Conservation (phyloP, 1,284 basidiomycete genomes). For the Fomes fomentarius region DNA sequence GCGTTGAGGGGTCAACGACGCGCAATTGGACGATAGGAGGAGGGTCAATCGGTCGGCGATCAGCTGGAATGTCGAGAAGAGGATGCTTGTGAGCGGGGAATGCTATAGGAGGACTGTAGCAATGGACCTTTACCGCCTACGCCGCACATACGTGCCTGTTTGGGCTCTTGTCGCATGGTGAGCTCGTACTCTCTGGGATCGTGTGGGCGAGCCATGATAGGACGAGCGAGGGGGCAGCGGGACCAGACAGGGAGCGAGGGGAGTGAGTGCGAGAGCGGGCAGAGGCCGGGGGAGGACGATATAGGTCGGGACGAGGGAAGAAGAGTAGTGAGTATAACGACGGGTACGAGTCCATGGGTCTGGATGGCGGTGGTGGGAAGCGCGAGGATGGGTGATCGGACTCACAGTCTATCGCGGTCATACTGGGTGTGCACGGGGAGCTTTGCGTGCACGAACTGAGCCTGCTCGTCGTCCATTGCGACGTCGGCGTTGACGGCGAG, state of each 20-base stretch:
- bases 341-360: constrained; percentile 24
- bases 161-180: constrained; percentile 85
- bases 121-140: constrained; percentile 80
- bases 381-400: constrained; percentile 19
- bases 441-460: constrained; percentile 36
- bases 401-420: constrained; percentile 38
- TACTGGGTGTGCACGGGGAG: constrained; percentile 34
- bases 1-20: constrained; percentile 74
- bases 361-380: constrained; percentile 26
- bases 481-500: constrained; percentile 7
- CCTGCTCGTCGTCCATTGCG: constrained; percentile 37
- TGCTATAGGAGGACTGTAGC: constrained; percentile 11
- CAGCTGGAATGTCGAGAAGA: constrained; percentile 53
- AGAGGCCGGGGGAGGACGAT: constrained; percentile 10
- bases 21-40: constrained; percentile 95
- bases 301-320: constrained; percentile 22
- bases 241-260: neutral
- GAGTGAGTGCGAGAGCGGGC: constrained; percentile 6
- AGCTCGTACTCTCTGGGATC: constrained; percentile 79
- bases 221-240: neutral
- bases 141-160: constrained; percentile 91
- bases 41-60: constrained; percentile 93
- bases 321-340: constrained; percentile 21
- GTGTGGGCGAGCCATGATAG: constrained; percentile 26
- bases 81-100: constrained; percentile 16